Conservation (phyloP, 768 basidiomycete species). For the Auriculariales sp. region DNA sequence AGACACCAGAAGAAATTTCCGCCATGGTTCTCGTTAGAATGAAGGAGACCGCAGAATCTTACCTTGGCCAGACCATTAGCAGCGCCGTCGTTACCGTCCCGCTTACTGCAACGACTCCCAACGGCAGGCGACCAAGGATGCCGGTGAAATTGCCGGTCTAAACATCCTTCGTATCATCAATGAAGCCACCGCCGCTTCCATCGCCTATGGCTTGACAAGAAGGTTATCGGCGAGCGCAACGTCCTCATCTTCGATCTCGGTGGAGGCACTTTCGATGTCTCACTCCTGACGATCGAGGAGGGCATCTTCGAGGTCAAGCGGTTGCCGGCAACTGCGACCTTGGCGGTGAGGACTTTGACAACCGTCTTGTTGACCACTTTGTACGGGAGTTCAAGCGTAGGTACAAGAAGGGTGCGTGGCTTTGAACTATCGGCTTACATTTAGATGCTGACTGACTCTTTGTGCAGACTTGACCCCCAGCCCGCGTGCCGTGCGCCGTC, state of each 20-base stretch:
- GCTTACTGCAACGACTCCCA: constrained; percentile 99
- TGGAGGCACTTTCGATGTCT: constrained; percentile 99
- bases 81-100: constrained; percentile 37
- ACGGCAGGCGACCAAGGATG: constrained; percentile 97
- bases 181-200: constrained; percentile 98
- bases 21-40: constrained; percentile 50
- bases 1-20: constrained; percentile 32
- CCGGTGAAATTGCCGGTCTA: constrained; percentile 92
- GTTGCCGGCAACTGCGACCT: constrained; percentile 98
- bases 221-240: constrained; percentile 89
- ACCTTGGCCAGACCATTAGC: constrained; percentile 31
- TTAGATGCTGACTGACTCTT: background rate
- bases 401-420: constrained; percentile 37
- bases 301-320: constrained; percentile 98
- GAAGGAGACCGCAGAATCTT: constrained; percentile 44
- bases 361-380: constrained; percentile 95
- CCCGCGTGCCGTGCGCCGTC: constrained; percentile 88
- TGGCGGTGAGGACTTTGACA: constrained; percentile 99
- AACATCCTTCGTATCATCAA: constrained; percentile 99
- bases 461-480: constrained; percentile 86
- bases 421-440: background rate
- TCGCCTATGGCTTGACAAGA: constrained; percentile 97
- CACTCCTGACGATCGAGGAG: constrained; percentile 91
- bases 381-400: constrained; percentile 99
- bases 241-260: constrained; percentile 99